Conservation (phyloP, 768 basidiomycete species). For the Tylopilus rubrobrunneus region DNA sequence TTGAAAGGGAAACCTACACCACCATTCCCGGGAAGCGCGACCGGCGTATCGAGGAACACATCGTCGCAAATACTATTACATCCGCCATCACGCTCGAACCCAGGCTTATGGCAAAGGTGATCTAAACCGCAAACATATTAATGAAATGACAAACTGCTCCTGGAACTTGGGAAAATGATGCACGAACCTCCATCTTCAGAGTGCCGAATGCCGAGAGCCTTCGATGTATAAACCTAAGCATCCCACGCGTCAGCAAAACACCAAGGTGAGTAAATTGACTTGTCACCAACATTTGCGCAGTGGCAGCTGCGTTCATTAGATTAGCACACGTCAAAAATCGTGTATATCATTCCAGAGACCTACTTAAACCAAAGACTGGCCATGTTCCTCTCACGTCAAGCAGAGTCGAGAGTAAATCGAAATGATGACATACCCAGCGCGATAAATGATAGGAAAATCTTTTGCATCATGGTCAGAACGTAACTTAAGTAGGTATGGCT, state of each 20-base stretch:
- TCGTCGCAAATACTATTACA: conserved; percentile 9
- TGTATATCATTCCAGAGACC: conserved; percentile 3
- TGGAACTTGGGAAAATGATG: background rate
- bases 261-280: background rate
- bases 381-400: conserved; percentile 11
- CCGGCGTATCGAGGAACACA: conserved; percentile 21
- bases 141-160: background rate
- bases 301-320: conserved; percentile 9
- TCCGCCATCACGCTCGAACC: conserved; percentile 7
- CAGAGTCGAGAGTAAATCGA: background rate
- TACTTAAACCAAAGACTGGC: conserved; percentile 28
- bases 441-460: conserved; percentile 19
- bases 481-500: background rate
- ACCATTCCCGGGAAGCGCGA: conserved; percentile 12
- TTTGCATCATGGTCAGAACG: background rate
- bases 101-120: conserved; percentile 13
- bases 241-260: conserved; percentile 4
- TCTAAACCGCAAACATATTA: background rate
- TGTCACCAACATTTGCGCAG: conserved; percentile 26
- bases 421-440: conserved; percentile 18
- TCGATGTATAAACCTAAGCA: conserved; percentile 18
- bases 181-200: conserved; percentile 19
- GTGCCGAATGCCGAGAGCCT: conserved; percentile 20
- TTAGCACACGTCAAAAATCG: background rate
- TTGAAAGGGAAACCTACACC: conserved; percentile 19